Percentiles rank a stretch among this genome's conserved stretches.
Evolutionary conservation across 2,329 filamentous ascomycete species (phyloP).

Genomic region (Claviceps arundinis): DNA sequence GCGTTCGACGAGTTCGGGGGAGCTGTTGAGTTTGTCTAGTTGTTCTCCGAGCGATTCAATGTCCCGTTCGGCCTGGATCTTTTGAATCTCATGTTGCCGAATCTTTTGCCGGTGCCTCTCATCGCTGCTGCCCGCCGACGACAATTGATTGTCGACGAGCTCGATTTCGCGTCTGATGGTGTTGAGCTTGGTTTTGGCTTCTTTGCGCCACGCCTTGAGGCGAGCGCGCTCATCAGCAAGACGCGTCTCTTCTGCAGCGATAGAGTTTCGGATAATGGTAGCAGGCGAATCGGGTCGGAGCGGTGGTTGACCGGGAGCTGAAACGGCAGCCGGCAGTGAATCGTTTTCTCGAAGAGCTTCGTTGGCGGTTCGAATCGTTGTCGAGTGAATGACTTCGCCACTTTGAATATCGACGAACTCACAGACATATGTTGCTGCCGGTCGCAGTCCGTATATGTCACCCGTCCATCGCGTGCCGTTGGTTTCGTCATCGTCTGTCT

Average conservation of each 20-base stretch:
- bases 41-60: slow-evolving; percentile 39
- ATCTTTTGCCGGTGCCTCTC: slow-evolving; percentile 65
- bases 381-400: slow-evolving; percentile 53
- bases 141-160: slow-evolving; percentile 49
- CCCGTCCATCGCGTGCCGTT: slow-evolving; percentile 49
- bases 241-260: slow-evolving; percentile 57
- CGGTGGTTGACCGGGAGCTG: slow-evolving; percentile 38
- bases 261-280: slow-evolving; percentile 64
- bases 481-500: slow-evolving; percentile 15
- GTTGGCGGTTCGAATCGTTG: slow-evolving; percentile 53
- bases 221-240: slow-evolving; percentile 55
- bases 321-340: slow-evolving; percentile 15
- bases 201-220: slow-evolving; percentile 58
- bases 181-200: slow-evolving; percentile 58
- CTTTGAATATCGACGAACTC: slow-evolving; percentile 61
- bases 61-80: slow-evolving; percentile 49
- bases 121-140: slow-evolving; percentile 58
- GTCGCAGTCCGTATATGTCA: slow-evolving; percentile 54
- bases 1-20: slow-evolving; percentile 48
- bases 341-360: slow-evolving; percentile 26
- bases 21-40: slow-evolving; percentile 49
- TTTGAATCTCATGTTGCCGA: slow-evolving; percentile 61
- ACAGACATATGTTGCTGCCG: slow-evolving; percentile 63
- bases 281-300: slow-evolving; percentile 63
- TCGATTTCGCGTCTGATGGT: slow-evolving; percentile 62